Conservation (phyloP, 371 early-diverging fungal genomes). For the Mortierella sp. region DNA sequence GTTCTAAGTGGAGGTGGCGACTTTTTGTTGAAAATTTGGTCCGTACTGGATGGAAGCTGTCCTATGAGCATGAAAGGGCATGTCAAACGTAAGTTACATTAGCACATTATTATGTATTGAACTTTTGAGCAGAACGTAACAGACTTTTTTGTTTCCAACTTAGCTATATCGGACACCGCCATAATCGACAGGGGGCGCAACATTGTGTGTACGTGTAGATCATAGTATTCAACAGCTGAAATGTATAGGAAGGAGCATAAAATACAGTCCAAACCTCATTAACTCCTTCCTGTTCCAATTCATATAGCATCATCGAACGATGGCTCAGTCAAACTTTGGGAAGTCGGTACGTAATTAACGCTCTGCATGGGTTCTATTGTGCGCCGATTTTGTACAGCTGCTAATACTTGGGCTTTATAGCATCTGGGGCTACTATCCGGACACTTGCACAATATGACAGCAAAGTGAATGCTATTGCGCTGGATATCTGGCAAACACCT, state of each 20-base stretch:
- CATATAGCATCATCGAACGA: constrained; percentile 66
- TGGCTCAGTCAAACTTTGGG: constrained; percentile 69
- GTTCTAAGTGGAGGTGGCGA: constrained; percentile 78
- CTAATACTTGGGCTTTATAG: constrained; percentile 20
- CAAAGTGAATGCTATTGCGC: constrained; percentile 54
- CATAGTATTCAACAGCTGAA: neutral
- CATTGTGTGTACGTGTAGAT: constrained; percentile 62
- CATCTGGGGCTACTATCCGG: constrained; percentile 59
- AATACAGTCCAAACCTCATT: neutral
- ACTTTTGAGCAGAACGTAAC: neutral
- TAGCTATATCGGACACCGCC: constrained; percentile 69
- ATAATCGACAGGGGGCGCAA: constrained; percentile 69
- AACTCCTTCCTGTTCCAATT: too few species aligned
- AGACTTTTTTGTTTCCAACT: neutral
- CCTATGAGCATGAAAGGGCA: constrained; percentile 83
- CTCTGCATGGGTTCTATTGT: neutral
- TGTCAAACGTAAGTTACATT: constrained; percentile 61
- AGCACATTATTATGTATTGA: neutral
- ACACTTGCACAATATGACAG: constrained; percentile 52
- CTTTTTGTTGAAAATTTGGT: constrained; percentile 79
- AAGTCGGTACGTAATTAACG: constrained; percentile 61
- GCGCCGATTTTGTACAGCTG: neutral
- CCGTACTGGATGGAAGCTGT: constrained; percentile 78
- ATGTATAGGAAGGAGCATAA: neutral
- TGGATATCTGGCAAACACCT: constrained; percentile 35